Evolutionary conservation across 1,284 basidiomycete genomes (phyloP), one percentile per base, ranked within the genome.

Genomic region (Cryptococcus sp.): DNA sequence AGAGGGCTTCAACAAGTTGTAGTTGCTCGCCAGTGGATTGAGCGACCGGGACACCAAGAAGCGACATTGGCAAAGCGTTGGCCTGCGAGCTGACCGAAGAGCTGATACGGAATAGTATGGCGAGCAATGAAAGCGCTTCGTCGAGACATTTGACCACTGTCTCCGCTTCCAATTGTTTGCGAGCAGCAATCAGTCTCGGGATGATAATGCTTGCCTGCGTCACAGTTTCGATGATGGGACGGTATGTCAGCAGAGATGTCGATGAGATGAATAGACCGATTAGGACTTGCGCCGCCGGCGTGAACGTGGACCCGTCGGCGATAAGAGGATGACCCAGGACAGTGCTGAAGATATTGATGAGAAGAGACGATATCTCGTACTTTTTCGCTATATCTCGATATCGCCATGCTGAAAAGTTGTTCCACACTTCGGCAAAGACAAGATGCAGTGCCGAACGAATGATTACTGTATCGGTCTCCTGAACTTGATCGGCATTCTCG

Each of bases 161-260:
- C n/a, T 59, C 58, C 1, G 72, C 68, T 41, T 73, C 70, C 6
- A 46, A 44, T 38, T 56, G 59, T 5, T 70, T 65, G 11, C 64
- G 66, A 17, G 48, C 37, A 16, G 59, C 67, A 25, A 70, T 51
- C 15, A 70, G 49, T 34, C 59, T 62, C 13, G 61, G 61, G 6
- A 63, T 61, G 6, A 69, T 57, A n/a, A 55, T 56, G 13, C 53
- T 47, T 1, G 68, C 61, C 53, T 74, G 68, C 5, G 67, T 69
- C 47, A 77, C 53, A 13, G 69, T 62, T 5, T 77, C 74, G 34
- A 75, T 51, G 11, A 75, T 43, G 1, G 74, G 74, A 52, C 72
- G 66, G 55, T 75, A 77, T 2, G 71, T 73, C 16, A 74, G 56
- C 0, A 65, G 63, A 3, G 74, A 73, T 5, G 70, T 63, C 13